Base-by-base conservation (phyloP, 2,329 filamentous ascomycete genomes). In the Fusarium sterilihyphosum region DNA sequence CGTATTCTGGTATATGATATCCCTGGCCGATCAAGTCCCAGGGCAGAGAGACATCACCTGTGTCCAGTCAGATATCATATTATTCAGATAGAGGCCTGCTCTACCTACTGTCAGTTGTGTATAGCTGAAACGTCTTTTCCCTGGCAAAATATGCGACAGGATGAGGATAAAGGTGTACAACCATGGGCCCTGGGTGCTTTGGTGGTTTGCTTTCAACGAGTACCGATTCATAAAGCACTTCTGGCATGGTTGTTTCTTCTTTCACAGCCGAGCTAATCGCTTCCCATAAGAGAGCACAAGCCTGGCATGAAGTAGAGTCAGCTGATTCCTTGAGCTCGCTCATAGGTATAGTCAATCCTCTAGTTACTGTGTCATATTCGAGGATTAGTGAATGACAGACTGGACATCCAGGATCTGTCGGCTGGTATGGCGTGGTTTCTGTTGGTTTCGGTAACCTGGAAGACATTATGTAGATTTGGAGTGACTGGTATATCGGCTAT, bases 21-120 rank as follows among this genome's bases (percentile, higher is more conserved):
- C 47, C 58, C 7, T 16, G 22, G 3, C 58, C 58, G 14, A 61
- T 26, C 11, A 61, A 20, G 13, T 56, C 58, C 58, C 58, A 61
- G 11, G 58, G 58, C 1, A 52, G 24, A 61, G 47, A 24, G 18
- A n/a, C 10, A 4, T 56, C 47, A 41, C 26, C 58, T 61, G 20
- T 10, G 10, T 20, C 3, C 17, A 6, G 8, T 61, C 6, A 56
- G 37, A 26, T 9, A 26, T 26, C 3, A 17, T 6, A 6, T 8
- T 5, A 6, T 33, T 18, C 5, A 14, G 24, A 0, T 0, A 6
- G 4, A 8, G 26, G 5, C 1, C 3, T 22, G 12, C 12, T 22
- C 20, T 29, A 18, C 46, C 8, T 56, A 56, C 58, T 10, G 7
- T 61, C 18, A 26, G 58, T 56, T n/a, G 47, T 61, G 17, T 61